Conservation (phyloP, 2,329 filamentous ascomycete species). For the Penicillium sp. region DNA sequence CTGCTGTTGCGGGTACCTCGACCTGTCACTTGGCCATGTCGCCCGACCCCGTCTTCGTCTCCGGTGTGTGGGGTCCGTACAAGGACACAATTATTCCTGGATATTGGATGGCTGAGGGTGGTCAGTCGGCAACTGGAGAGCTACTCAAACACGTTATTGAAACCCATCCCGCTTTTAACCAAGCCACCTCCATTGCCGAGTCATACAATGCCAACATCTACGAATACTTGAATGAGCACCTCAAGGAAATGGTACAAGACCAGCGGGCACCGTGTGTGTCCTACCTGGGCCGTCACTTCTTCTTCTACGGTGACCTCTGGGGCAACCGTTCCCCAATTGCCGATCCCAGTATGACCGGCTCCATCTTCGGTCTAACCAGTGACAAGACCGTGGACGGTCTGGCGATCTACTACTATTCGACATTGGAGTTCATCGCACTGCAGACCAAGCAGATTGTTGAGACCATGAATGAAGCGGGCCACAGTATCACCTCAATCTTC, state of each 20-base stretch:
- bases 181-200: constrained; percentile 74
- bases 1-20: constrained; percentile 92
- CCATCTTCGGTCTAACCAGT: constrained; percentile 79
- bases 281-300: constrained; percentile 88
- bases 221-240: constrained; percentile 86
- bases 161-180: constrained; percentile 85
- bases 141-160: constrained; percentile 91
- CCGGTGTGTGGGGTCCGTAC: constrained; percentile 96
- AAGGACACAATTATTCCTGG: constrained; percentile 86
- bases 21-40: constrained; percentile 98
- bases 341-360: constrained; percentile 88
- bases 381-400: constrained; percentile 86
- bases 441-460: constrained; percentile 95
- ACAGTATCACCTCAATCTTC: constrained; percentile 88
- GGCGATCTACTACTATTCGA: constrained; percentile 88
- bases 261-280: constrained; percentile 71
- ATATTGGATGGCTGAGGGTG: constrained; percentile 96
- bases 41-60: constrained; percentile 85
- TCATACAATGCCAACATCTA: constrained; percentile 87
- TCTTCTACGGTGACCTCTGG: constrained; percentile 98
- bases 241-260: constrained; percentile 71
- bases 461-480: constrained; percentile 86
- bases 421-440: constrained; percentile 96
- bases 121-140: constrained; percentile 94
- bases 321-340: constrained; percentile 94